Evolutionary conservation across 2,329 filamentous ascomycete genomes (phyloP), one percentile per base, ranked within the genome.

Genomic region (Claviceps sp.): DNA sequence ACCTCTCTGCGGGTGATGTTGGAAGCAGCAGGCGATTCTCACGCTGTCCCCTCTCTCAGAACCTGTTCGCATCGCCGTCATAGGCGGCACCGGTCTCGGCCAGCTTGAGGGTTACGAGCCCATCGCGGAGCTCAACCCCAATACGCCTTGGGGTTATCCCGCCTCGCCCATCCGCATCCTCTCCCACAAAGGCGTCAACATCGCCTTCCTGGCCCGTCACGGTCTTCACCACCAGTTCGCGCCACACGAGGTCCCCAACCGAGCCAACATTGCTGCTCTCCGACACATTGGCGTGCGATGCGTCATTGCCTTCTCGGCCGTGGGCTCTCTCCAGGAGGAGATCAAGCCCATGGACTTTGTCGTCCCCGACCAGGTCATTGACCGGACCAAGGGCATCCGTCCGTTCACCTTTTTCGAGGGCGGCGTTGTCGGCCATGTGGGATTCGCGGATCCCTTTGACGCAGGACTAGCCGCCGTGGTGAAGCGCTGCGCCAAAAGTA

Each of bases 201-300:
- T 98, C 56, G 93, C 93, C 52, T 98, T 98, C 75, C 80, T 98
- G 59, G 88, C 90, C 56, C 88, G 93, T 45, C 93, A 98, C 70
- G 93, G 93, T 58, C 66, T 82, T 13, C 77, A 93, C 78, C 93
- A 98, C 73, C 80, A 96, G 69, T 77, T 86, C 59, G 88, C 90
- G 5, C 93, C 93, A 0, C 90, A 96, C 65, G 93, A 98, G 71
- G 86, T 98, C n/a, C 89, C 90, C 54, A 80, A 83, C 58, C 88
- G 88, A 57, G 93, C 93, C 69, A 98, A 97, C 74, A 95, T 98
- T 62, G 91, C 93, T n/a, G 93, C 93, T n/a, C 77, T 98, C 56
- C 84, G 93, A 58, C 83, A 80, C 61, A 76, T 98, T 55, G 93
- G 93, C 58, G 93, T 97, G 45, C 83, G 90, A 62, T 86, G 82